These are phyloP conservation scores for Fonsecaea monophora DNA, from an alignment of 2,329 filamentous ascomycete genomes.

Conservation along the genomic window DNA sequence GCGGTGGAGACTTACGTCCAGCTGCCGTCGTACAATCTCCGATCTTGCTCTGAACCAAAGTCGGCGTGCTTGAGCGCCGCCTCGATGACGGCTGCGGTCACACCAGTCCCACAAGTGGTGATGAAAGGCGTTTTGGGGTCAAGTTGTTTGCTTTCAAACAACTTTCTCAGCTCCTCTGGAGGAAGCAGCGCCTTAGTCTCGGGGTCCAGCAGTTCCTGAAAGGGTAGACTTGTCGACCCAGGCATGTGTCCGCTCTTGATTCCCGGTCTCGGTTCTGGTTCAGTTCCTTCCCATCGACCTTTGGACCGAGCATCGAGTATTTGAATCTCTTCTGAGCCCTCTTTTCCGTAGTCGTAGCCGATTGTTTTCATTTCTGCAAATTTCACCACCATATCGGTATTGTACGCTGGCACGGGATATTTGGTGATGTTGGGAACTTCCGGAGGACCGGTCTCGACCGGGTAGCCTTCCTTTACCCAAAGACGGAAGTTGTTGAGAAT, in stretches of 20 bases:
- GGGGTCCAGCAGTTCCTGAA: slow-evolving; percentile 79
- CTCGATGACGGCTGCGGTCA: slow-evolving; percentile 90
- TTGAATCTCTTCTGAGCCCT: slow-evolving; percentile 82
- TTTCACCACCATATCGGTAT: slow-evolving; percentile 70
- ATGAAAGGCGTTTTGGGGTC: slow-evolving; percentile 82
- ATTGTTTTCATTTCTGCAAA: slow-evolving; percentile 85
- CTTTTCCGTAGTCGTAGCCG: slow-evolving; percentile 77
- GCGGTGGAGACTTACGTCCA: slow-evolving; percentile 78
- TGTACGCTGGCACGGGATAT: slow-evolving; percentile 63
- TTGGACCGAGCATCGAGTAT: slow-evolving; percentile 84
- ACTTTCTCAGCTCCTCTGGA: slow-evolving; percentile 70
- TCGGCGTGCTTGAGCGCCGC: slow-evolving; percentile 81
- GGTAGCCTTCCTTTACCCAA: slow-evolving; percentile 86
- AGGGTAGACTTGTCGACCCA: slow-evolving; percentile 81
- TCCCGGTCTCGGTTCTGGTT: slow-evolving; percentile 84
- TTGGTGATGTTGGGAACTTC: slow-evolving; percentile 48
- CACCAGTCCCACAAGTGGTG: slow-evolving; percentile 88
- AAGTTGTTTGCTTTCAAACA: slow-evolving; percentile 82
- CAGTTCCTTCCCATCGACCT: slow-evolving; percentile 80
- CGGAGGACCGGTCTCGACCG: slow-evolving; percentile 74
- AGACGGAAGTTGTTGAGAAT: slow-evolving; percentile 92
- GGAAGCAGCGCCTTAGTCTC: slow-evolving; percentile 81
- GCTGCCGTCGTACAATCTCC: slow-evolving; percentile 90
- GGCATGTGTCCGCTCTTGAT: slow-evolving; percentile 92
- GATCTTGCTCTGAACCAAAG: slow-evolving; percentile 69